Conservation (phyloP, 768 basidiomycete species). For the Porphyrellus cyaneotinctus region DNA sequence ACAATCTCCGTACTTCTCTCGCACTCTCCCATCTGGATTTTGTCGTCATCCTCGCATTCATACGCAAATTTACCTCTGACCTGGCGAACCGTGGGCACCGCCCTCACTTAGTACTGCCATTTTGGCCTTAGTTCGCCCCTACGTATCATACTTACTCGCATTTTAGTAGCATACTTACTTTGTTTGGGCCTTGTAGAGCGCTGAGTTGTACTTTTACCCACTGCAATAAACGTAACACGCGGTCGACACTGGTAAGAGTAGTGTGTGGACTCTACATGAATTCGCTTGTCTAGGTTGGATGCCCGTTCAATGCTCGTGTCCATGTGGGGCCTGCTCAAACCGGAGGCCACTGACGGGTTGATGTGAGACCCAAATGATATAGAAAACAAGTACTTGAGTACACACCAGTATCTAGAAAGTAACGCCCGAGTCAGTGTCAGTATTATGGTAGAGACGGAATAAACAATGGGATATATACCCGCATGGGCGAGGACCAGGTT, state of each 20-base stretch:
- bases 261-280: slow-evolving; percentile 9
- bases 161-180: slow-evolving; percentile 33
- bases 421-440: slow-evolving; percentile 10
- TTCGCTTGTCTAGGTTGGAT: neutral
- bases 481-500: slow-evolving; percentile 81
- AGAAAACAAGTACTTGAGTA: slow-evolving; percentile 1
- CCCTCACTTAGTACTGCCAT: slow-evolving; percentile 17
- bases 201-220: slow-evolving; percentile 31
- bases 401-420: slow-evolving; percentile 46
- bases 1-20: slow-evolving; percentile 24
- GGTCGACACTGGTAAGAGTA: slow-evolving; percentile 11
- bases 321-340: slow-evolving; percentile 79
- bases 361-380: neutral
- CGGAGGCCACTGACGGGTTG: slow-evolving; percentile 65
- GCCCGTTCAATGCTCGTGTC: slow-evolving; percentile 39
- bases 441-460: neutral
- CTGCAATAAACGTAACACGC: slow-evolving; percentile 24
- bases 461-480: slow-evolving; percentile 57
- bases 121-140: slow-evolving; percentile 15
- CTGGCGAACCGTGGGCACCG: slow-evolving; percentile 10
- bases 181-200: slow-evolving; percentile 29
- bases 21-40: slow-evolving; percentile 27
- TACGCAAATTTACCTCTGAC: slow-evolving; percentile 11
- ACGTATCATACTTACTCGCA: slow-evolving; percentile 31
- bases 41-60: slow-evolving; percentile 10